Conservation (phyloP, 2,329 filamentous ascomycete species). For the Gliomastix tumulicola region DNA sequence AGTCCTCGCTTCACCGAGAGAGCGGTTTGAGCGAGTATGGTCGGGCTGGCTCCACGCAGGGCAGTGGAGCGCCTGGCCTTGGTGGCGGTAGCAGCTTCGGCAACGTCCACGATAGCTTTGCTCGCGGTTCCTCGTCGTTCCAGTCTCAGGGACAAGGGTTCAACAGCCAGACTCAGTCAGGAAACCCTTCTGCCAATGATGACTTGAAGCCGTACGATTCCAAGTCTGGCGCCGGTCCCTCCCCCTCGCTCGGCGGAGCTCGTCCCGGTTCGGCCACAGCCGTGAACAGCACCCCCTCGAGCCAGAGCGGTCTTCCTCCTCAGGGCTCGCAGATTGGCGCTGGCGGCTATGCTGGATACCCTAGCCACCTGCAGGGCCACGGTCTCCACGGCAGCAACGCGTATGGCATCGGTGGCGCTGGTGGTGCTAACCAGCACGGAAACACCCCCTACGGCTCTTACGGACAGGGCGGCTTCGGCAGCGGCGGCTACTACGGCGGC, state of each 20-base stretch:
- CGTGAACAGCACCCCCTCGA: conserved; percentile 42
- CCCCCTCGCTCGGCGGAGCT: conserved; percentile 46
- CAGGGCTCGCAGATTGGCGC: conserved; percentile 45
- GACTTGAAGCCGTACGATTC: conserved; percentile 54
- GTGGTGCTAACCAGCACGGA: conserved; percentile 42
- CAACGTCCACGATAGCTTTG: conserved; percentile 47
- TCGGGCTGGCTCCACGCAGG: conserved; percentile 33
- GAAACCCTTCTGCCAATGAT: conserved; percentile 31
- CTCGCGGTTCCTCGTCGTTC: conserved; percentile 44
- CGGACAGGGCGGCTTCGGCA: conserved; percentile 38
- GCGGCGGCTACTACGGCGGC: conserved; percentile 28
- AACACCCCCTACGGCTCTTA: conserved; percentile 49
- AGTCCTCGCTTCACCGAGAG: conserved; percentile 46
- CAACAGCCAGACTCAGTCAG: conserved; percentile 40
- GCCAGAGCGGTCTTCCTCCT: conserved; percentile 47
- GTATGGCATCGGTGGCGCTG: conserved; percentile 47
- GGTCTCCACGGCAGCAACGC: conserved; percentile 46
- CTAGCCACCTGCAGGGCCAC: conserved; percentile 45
- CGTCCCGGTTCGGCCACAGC: conserved; percentile 54
- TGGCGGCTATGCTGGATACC: conserved; percentile 45
- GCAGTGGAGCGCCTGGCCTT: conserved; percentile 27
- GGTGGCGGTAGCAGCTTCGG: conserved; percentile 43
- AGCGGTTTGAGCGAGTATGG: conserved; percentile 48
- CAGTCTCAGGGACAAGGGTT: conserved; percentile 49
- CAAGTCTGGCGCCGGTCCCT: conserved; percentile 47